Percentiles rank a stretch among this genome's conserved stretches.
phyloP scores from a whole-genome alignment of 768 basidiomycete species.

The Termitomyces sp. region DNA sequence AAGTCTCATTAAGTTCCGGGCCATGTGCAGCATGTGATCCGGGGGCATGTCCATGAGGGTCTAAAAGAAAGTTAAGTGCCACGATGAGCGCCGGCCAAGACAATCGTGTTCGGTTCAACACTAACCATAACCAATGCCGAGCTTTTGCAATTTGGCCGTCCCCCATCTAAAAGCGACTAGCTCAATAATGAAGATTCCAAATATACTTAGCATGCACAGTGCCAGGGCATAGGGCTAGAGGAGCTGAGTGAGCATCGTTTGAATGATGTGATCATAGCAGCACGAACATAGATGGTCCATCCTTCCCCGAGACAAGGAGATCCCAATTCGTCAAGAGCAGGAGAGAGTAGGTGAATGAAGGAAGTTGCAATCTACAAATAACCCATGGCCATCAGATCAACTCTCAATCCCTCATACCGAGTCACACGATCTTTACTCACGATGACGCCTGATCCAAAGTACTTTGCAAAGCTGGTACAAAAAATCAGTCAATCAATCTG shows the following conservation, averaged over 20 bases:
- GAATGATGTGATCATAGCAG: not conserved
- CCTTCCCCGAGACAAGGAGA: slow-evolving; percentile 62
- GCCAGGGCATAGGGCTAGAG: slow-evolving; percentile 76
- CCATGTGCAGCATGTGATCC: slow-evolving; percentile 66
- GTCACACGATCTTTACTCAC: no score
- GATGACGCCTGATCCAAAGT: slow-evolving; percentile 88
- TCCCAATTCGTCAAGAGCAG: slow-evolving; percentile 66
- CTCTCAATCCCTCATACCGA: not conserved
- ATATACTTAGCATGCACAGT: slow-evolving; percentile 76
- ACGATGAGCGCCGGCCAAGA: not conserved
- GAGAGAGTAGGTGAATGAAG: slow-evolving; percentile 77
- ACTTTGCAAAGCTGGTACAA: slow-evolving; percentile 67
- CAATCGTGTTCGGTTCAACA: slow-evolving; percentile 1
- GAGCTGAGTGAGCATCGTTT: not conserved
- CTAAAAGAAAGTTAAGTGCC: slow-evolving; percentile 24
- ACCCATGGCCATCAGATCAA: not conserved
- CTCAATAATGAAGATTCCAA: slow-evolving; percentile 80
- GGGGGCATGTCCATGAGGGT: slow-evolving; percentile 60
- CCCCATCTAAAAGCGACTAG: slow-evolving; percentile 87
- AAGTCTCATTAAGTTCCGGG: slow-evolving; percentile 37
- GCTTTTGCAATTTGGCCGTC: slow-evolving; percentile 55
- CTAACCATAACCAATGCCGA: slow-evolving; percentile 62
- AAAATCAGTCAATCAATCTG: not conserved
- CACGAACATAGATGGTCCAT: slow-evolving; percentile 74
- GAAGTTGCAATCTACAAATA: slow-evolving; percentile 73